These are phyloP conservation scores for Phytophthora kernoviae DNA, from an alignment of 352 stramenopile genomes.

Conservation along the genomic window DNA sequence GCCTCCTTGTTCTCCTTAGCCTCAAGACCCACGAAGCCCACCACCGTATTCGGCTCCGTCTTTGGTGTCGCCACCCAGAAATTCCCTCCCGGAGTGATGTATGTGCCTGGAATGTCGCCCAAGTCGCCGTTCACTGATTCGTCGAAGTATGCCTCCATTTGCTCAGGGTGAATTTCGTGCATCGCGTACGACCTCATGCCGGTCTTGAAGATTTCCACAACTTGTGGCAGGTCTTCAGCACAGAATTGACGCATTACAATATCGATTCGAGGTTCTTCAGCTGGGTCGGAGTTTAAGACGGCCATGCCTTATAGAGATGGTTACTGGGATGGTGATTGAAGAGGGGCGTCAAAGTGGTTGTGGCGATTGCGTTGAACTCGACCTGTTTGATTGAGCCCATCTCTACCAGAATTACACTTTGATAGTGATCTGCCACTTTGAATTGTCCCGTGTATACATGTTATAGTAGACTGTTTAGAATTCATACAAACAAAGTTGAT, in stretches of 20 bases:
- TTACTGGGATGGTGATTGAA: no score
- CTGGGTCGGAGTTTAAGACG: no score
- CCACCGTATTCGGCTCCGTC: conserved; percentile 17
- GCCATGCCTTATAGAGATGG: no score
- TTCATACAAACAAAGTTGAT: no score
- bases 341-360: no score
- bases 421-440: no score
- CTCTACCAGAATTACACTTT: no score
- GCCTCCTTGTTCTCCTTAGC: conserved; percentile 27
- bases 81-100: conserved; percentile 45
- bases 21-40: conserved; percentile 40
- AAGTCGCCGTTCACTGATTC: conserved; percentile 36
- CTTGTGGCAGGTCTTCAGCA: conserved; percentile 26
- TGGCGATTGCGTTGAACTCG: no score
- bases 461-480: no score
- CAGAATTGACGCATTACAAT: conserved; percentile 33
- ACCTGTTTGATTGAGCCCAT: no score
- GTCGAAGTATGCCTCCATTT: conserved; percentile 26
- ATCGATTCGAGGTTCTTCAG: background rate
- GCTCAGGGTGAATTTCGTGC: conserved; percentile 13
- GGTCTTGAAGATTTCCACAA: conserved; percentile 32
- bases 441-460: no score
- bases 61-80: conserved; percentile 49
- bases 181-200: conserved; percentile 34
- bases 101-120: conserved; percentile 39